Evolutionary conservation across 2,329 filamentous ascomycete species (phyloP).

Genomic region (Aulographum hederae): DNA sequence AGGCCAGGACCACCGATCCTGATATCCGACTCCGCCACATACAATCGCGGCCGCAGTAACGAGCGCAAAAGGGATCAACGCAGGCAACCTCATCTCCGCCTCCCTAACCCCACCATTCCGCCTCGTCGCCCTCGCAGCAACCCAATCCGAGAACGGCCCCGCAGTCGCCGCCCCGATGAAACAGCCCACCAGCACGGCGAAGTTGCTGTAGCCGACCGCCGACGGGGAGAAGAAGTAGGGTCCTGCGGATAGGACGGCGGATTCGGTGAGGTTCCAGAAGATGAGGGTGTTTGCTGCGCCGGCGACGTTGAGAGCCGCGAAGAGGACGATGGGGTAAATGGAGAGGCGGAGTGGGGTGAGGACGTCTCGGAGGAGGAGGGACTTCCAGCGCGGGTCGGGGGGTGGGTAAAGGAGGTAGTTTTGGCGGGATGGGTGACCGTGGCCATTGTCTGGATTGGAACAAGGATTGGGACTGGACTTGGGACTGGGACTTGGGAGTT

Average conservation of each 20-base stretch:
- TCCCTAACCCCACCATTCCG: constrained; percentile 24
- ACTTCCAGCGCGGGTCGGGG: constrained; percentile 25
- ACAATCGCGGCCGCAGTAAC: constrained; percentile 40
- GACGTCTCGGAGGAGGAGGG: constrained; percentile 30
- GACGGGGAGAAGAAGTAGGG: constrained; percentile 31
- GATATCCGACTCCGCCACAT: constrained; percentile 33
- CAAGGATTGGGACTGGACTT: too few species aligned
- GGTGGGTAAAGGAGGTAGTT: constrained; percentile 38
- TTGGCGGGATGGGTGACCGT: constrained; percentile 32
- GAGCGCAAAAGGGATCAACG: constrained; percentile 37
- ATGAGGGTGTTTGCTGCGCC: constrained; percentile 41
- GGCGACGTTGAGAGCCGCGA: constrained; percentile 41
- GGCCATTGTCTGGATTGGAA: constrained; percentile 39
- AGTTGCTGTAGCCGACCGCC: constrained; percentile 31
- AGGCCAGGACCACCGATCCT: constrained; percentile 34
- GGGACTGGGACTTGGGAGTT: constrained; percentile 19
- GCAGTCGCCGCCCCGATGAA: constrained; percentile 36
- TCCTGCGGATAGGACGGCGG: constrained; percentile 33
- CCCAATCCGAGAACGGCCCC: constrained; percentile 37
- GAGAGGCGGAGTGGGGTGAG: constrained; percentile 46
- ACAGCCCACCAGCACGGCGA: constrained; percentile 35
- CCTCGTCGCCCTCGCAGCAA: constrained; percentile 33
- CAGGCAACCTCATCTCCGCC: constrained; percentile 30
- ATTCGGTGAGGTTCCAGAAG: constrained; percentile 40
- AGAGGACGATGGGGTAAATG: constrained; percentile 43